Conservation (phyloP, 345 rosid genomes). For the Leavenworthia alabamica region DNA sequence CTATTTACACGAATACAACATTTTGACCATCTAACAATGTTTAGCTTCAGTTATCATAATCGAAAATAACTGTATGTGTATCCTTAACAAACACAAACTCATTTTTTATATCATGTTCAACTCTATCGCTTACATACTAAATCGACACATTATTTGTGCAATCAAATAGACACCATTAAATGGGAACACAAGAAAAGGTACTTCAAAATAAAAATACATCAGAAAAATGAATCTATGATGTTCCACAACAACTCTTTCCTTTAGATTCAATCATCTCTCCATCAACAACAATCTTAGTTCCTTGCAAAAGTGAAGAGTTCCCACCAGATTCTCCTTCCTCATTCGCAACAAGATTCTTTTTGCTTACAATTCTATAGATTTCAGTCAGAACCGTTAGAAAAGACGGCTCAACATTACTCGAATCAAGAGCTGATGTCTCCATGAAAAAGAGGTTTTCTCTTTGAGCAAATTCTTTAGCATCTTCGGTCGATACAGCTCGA, state of each 20-base stretch:
- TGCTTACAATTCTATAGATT: constrained; percentile 58
- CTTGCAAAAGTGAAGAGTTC: constrained; percentile 46
- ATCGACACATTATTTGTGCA: constrained; percentile 9
- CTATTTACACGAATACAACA: too few relatives aligned
- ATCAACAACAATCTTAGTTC: constrained; percentile 57
- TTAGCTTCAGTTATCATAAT: background rate
- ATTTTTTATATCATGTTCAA: background rate
- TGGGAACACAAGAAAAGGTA: background rate
- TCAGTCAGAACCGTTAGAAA: constrained; percentile 55
- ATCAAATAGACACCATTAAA: background rate
- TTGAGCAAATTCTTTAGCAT: constrained; percentile 70
- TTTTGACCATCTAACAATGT: background rate
- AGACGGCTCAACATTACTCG: constrained; percentile 65
- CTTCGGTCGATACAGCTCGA: constrained; percentile 65
- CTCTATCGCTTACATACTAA: constrained; percentile 9
- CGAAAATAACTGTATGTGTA: background rate
- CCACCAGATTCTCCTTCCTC: constrained; percentile 33
- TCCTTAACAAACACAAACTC: background rate
- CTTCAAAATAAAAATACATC: too few relatives aligned
- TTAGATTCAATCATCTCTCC: constrained; percentile 36
- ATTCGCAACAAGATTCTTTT: constrained; percentile 53
- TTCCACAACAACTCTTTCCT: constrained; percentile 46
- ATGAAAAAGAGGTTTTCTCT: constrained; percentile 71
- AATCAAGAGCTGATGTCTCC: constrained; percentile 74
- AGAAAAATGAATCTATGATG: constrained; percentile 1